Conservation (phyloP, 208 protist genomes). For the Phytomonas francai region DNA sequence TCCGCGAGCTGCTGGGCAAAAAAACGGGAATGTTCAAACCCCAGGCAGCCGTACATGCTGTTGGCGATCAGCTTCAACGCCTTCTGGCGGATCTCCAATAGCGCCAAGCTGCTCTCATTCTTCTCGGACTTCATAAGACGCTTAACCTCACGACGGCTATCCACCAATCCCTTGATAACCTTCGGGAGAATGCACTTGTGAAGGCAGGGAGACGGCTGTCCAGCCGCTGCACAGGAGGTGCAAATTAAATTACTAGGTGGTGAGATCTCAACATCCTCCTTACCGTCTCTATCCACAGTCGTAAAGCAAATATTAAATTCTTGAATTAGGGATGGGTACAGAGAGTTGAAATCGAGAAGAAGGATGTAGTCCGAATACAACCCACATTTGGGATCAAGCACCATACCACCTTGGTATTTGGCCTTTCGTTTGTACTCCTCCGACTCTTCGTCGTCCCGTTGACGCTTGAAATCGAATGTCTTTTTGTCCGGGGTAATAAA, state of each 20-base stretch:
- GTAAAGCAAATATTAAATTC: constrained; percentile 99
- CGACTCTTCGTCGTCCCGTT: constrained; percentile 46
- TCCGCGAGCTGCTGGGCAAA: constrained; percentile 97
- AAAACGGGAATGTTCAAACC: constrained; percentile 97
- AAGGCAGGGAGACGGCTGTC: constrained; percentile 57
- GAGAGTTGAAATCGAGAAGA: constrained; percentile 99
- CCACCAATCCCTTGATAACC: constrained; percentile 93
- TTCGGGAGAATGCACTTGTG: constrained; percentile 91
- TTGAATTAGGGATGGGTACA: constrained; percentile 99
- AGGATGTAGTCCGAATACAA: constrained; percentile 99
- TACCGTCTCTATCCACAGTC: constrained; percentile 84
- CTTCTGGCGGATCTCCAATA: constrained; percentile 96
- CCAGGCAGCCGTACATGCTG: constrained; percentile 99
- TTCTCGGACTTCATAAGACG: constrained; percentile 87
- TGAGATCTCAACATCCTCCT: constrained; percentile 45
- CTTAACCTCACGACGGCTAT: constrained; percentile 93
- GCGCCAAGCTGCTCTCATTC: constrained; percentile 65
- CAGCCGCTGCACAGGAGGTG: constrained; percentile 38
- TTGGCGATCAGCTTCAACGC: constrained; percentile 98
- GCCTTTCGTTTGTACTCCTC: constrained; percentile 77
- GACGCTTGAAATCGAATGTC: constrained; percentile 47
- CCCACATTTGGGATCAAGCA: constrained; percentile 96
- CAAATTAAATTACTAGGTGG: constrained; percentile 75
- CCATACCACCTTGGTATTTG: constrained; percentile 91
- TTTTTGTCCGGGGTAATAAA: constrained; percentile 95